Conservation (phyloP, 106 monocot species). For the Acanthochlamys bracteata region DNA sequence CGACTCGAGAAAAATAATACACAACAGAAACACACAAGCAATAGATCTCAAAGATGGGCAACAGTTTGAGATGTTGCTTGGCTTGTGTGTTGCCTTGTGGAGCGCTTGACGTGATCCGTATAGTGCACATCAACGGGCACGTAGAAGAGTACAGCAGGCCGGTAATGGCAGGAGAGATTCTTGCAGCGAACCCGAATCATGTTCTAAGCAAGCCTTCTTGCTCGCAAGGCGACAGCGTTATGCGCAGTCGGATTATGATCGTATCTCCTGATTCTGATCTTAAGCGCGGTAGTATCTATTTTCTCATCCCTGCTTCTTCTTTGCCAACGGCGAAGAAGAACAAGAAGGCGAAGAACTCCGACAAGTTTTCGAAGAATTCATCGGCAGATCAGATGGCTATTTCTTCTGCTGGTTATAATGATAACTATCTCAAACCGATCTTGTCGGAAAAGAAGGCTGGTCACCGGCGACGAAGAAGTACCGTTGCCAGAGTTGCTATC, state of each 20-base stretch:
- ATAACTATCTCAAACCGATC: conserved; percentile 5
- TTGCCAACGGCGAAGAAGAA: conserved; percentile 8
- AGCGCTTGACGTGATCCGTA: conserved; percentile 39
- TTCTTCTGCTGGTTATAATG: background rate
- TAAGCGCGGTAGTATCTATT: conserved; percentile 43
- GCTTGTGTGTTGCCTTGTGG: conserved; percentile 51
- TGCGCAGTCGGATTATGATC: conserved; percentile 11
- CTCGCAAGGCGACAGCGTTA: conserved; percentile 4
- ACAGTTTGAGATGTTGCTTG: conserved; percentile 44
- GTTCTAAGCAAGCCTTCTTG: conserved; percentile 35
- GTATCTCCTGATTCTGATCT: conserved; percentile 34
- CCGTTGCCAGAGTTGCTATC: conserved; percentile 22
- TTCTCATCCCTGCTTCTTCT: conserved; percentile 25
- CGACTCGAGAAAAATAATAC: too few relatives aligned
- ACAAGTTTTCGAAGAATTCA: background rate
- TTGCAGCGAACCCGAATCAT: conserved; percentile 36
- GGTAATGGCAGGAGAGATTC: conserved; percentile 36
- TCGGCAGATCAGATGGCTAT: too few relatives aligned
- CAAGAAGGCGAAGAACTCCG: background rate
- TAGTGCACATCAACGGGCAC: conserved; percentile 45
- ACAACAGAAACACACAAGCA: too few relatives aligned
- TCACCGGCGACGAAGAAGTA: conserved; percentile 10
- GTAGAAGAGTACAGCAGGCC: conserved; percentile 38
- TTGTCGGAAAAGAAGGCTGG: conserved; percentile 10
- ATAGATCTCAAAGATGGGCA: conserved; percentile 28